These are phyloP conservation scores for Aspergillus brasiliensis DNA, from an alignment of 2,329 filamentous ascomycete species.

Conservation along the genomic window DNA sequence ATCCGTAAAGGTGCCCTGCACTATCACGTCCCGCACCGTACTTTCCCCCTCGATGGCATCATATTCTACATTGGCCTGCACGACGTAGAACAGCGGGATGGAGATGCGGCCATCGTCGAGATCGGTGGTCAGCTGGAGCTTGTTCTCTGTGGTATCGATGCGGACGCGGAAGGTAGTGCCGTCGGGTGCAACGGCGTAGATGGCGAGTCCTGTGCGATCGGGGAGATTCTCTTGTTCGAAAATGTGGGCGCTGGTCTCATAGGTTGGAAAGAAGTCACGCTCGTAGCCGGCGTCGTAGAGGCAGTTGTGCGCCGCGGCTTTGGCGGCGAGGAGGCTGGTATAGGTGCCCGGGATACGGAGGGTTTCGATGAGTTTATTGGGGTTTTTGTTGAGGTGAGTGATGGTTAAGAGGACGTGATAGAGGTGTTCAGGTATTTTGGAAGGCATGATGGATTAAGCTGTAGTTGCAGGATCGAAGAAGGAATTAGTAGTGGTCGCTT, in stretches of 20 bases:
- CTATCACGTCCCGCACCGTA: slow-evolving; percentile 20
- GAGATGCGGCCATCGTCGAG: slow-evolving; percentile 27
- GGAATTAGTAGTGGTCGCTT: neutral
- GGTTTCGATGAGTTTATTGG: slow-evolving; percentile 27
- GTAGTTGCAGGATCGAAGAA: neutral
- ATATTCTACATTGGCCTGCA: slow-evolving; percentile 28
- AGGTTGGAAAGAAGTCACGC: slow-evolving; percentile 30
- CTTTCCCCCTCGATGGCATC: slow-evolving; percentile 20
- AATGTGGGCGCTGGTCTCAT: slow-evolving; percentile 21
- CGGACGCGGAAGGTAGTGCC: slow-evolving; percentile 29
- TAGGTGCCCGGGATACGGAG: slow-evolving; percentile 30
- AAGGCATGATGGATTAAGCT: neutral
- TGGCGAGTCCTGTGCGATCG: slow-evolving; percentile 19
- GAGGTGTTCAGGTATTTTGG: slow-evolving; percentile 14
- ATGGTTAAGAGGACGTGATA: slow-evolving; percentile 31
- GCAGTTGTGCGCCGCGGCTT: slow-evolving; percentile 28
- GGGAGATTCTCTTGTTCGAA: slow-evolving; percentile 15
- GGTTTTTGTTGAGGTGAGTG: slow-evolving; percentile 26
- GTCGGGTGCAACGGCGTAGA: slow-evolving; percentile 27
- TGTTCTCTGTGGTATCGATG: slow-evolving; percentile 27
- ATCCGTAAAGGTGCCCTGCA: slow-evolving; percentile 26
- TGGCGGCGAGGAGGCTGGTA: slow-evolving; percentile 25
- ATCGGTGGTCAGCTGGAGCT: slow-evolving; percentile 12
- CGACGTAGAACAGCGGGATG: slow-evolving; percentile 30
- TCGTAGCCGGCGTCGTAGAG: slow-evolving; percentile 35